Percentiles rank a stretch among this genome's conserved stretches.
These are phyloP conservation scores for Coniosporium uncinatum DNA, from an alignment of 2,329 filamentous ascomycete genomes.

Conservation along the genomic window DNA sequence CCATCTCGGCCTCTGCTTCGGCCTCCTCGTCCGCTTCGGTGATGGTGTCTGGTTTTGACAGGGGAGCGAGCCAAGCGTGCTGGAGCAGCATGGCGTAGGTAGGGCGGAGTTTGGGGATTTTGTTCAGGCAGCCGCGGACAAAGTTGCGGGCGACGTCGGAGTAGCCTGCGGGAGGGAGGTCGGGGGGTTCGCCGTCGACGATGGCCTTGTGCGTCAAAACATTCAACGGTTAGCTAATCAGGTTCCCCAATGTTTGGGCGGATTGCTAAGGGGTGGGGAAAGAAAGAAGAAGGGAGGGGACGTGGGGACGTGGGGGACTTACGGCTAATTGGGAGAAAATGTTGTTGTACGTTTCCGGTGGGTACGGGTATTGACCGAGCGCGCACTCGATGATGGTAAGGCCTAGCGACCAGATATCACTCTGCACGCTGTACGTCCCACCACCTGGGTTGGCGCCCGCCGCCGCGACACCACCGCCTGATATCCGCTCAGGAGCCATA, in stretches of 20 bases:
- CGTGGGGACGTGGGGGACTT: too few species aligned
- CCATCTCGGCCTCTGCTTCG: conserved; percentile 25
- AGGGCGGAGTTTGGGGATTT: conserved; percentile 87
- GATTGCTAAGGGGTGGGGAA: too few species aligned
- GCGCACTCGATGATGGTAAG: conserved; percentile 95
- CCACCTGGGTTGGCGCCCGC: conserved; percentile 61
- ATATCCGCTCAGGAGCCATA: conserved; percentile 97
- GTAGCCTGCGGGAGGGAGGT: conserved; percentile 73
- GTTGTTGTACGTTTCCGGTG: conserved; percentile 94
- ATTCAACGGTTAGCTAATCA: conserved; percentile 15
- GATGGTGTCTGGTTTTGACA: conserved; percentile 74
- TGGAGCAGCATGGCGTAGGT: conserved; percentile 86
- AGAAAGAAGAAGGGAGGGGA: not conserved
- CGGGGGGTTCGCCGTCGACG: conserved; percentile 93
- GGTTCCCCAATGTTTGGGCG: conserved; percentile 1
- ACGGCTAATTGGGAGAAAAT: conserved; percentile 98
- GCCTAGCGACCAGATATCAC: conserved; percentile 95
- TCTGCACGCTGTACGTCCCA: conserved; percentile 95
- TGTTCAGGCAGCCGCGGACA: conserved; percentile 85
- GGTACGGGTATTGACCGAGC: conserved; percentile 91
- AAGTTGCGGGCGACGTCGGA: conserved; percentile 80
- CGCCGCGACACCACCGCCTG: conserved; percentile 73
- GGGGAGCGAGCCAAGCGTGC: conserved; percentile 78
- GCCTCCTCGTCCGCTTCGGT: conserved; percentile 63
- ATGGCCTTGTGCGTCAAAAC: conserved; percentile 70